phyloP scores from a whole-genome alignment of 352 stramenopile genomes.

The Phytophthora palmivora region DNA sequence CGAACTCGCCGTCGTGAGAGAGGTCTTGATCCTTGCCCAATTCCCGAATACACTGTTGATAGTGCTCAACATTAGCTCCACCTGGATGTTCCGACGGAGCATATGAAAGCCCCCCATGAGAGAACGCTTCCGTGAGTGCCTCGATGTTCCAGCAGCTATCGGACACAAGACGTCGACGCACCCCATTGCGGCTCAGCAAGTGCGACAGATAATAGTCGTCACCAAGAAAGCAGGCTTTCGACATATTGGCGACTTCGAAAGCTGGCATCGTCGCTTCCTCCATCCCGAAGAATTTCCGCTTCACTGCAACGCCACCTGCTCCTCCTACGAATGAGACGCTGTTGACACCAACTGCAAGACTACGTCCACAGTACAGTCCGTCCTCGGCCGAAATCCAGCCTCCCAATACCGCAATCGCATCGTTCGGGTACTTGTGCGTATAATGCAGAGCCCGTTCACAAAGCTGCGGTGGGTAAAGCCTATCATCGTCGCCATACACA shows the following conservation, averaged over 20 bases:
- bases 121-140: conserved; percentile 28
- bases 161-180: conserved; percentile 51
- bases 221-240: conserved; percentile 55
- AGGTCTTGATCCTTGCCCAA: conserved; percentile 54
- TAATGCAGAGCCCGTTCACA: conserved; percentile 52
- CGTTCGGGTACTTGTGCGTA: conserved; percentile 51
- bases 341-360: conserved; percentile 55
- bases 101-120: conserved; percentile 41
- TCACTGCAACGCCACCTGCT: conserved; percentile 53
- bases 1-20: conserved; percentile 57
- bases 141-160: conserved; percentile 66
- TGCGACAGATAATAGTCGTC: conserved; percentile 68
- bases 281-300: conserved; percentile 57
- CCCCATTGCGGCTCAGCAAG: conserved; percentile 45
- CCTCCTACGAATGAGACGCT: conserved; percentile 64
- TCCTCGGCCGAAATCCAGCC: conserved; percentile 62
- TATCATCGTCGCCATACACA: conserved; percentile 65
- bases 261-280: conserved; percentile 38
- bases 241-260: conserved; percentile 54
- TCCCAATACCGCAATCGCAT: conserved; percentile 56
- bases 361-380: conserved; percentile 58
- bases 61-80: conserved; percentile 67
- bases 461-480: conserved; percentile 46
- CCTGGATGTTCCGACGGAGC: conserved; percentile 44
- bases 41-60: conserved; percentile 63